Evolutionary conservation across 2,329 filamentous ascomycete species (phyloP), one percentile per base, ranked within the genome.

Genomic region (Alternaria brassicae): DNA sequence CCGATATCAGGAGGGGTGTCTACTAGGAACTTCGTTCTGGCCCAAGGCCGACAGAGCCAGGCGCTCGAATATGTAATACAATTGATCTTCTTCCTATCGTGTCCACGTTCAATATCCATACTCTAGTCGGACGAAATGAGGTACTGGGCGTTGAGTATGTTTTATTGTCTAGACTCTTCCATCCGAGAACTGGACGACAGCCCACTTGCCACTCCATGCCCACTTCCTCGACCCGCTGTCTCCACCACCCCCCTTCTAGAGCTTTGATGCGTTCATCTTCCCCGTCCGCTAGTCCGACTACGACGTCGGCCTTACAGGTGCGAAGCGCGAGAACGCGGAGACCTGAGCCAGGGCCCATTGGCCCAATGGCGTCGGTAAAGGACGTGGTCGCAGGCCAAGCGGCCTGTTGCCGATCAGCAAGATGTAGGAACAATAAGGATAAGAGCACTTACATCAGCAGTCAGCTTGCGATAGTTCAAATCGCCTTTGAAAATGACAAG

Each of bases 401-500:
- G 27, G 86, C 88, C 89, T 92, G 23, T 56, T 37, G 37, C 9
- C 61, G 60, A 44, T 70, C 36, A 66, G 56, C 19, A 50, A 27
- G 15, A 10, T 50, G 37, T 39, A 6, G 34, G 13, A 10, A 40
- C 15, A 17, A n/a, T 45, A 40, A 7, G 17, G 23, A 17, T 48
- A 32, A 19, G 21, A n/a, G 12, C 19, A 82, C 89, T 82, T 81
- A 94, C 92, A 83, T 99, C 95, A 48, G 88, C 91, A 28, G 90
- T 93, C 66, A 99, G 79, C 79, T 99, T 99, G 61, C 95, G 85
- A 79, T 98, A 99, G 81, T 99, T 99, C 68, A 99, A 77, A 75
- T 99, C 95, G 3, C 95, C 95, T 83, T 99, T 99, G 83, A 98
- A 98, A 56, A 99, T 88, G 12, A 97, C 92, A 17, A 99, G 83